Percentiles rank a stretch among this genome's conserved stretches.
Evolutionary conservation across 2,329 filamentous ascomycete genomes (phyloP).

Genomic region (Cladosporium halotolerans): DNA sequence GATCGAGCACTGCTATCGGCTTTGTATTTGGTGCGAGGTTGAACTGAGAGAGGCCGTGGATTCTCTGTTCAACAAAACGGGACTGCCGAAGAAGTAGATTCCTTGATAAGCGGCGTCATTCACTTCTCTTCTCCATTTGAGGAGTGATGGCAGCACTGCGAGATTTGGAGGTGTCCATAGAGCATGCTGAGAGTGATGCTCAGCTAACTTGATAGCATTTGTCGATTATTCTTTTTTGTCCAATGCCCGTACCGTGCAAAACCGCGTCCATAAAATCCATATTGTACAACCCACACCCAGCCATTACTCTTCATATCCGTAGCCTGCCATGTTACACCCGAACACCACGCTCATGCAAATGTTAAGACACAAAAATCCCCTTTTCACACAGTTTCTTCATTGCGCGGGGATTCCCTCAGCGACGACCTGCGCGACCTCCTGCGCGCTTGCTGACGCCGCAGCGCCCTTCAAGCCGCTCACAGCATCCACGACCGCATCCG

Average conservation of each 20-base stretch:
- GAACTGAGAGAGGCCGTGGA: not conserved
- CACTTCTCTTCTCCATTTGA: too few relatives aligned
- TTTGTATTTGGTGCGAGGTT: not conserved
- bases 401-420: constrained; percentile 2
- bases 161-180: too few relatives aligned
- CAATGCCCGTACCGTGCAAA: too few relatives aligned
- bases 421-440: not conserved
- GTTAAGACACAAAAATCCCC: not conserved
- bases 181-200: too few relatives aligned
- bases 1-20: not conserved
- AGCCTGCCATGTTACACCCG: not conserved
- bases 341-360: constrained; percentile 7
- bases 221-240: too few relatives aligned
- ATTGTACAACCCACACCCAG: too few relatives aligned
- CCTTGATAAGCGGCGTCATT: too few relatives aligned
- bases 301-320: not conserved
- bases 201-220: too few relatives aligned
- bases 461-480: constrained; percentile 15
- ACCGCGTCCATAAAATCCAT: too few relatives aligned
- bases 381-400: not conserved
- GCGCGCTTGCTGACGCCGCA: not conserved
- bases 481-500: constrained; percentile 16
- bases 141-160: too few relatives aligned
- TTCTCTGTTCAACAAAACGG: not conserved
- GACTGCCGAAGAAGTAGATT: not conserved